These are phyloP conservation scores for Oryza nivara DNA, from an alignment of 176 grass and related monocot species.

Conservation along the genomic window DNA sequence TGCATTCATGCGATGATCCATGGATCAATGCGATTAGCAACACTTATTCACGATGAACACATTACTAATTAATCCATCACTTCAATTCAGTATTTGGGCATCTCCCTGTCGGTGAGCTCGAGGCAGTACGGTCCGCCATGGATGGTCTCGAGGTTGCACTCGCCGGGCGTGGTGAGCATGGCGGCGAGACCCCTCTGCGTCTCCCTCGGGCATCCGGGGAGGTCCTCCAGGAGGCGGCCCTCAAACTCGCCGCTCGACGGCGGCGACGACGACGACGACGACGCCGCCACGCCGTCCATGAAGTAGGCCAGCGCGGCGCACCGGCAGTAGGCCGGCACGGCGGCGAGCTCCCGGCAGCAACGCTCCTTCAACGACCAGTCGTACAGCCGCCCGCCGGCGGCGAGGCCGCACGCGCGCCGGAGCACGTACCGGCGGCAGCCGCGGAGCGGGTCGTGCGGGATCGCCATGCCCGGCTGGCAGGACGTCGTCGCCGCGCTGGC, in stretches of 20 bases:
- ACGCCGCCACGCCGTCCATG: slow-evolving; percentile 6
- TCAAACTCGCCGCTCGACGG: neutral
- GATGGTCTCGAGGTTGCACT: slow-evolving; percentile 13
- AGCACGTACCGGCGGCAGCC: neutral
- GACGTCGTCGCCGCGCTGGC: too few relatives aligned
- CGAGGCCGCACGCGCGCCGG: neutral
- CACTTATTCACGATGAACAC: neutral
- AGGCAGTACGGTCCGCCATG: slow-evolving; percentile 5
- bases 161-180: neutral
- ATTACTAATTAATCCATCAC: neutral
- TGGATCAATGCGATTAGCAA: too few relatives aligned
- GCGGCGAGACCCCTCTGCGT: neutral
- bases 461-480: neutral
- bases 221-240: neutral
- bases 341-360: neutral
- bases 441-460: neutral
- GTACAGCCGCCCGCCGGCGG: neutral
- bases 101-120: neutral
- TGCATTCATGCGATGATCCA: too few relatives aligned
- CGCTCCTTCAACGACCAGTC: neutral
- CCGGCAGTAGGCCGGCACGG: slow-evolving; percentile 2
- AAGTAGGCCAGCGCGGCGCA: slow-evolving; percentile 13
- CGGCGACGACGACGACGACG: too few relatives aligned
- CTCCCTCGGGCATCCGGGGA: slow-evolving; percentile 6
- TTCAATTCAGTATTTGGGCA: neutral